A percentile compares a stretch with the other conserved stretches of the same genome.
These are phyloP conservation scores for Emergomyces pasteurianus DNA, from an alignment of 2,329 filamentous ascomycete genomes.

Conservation along the genomic window DNA sequence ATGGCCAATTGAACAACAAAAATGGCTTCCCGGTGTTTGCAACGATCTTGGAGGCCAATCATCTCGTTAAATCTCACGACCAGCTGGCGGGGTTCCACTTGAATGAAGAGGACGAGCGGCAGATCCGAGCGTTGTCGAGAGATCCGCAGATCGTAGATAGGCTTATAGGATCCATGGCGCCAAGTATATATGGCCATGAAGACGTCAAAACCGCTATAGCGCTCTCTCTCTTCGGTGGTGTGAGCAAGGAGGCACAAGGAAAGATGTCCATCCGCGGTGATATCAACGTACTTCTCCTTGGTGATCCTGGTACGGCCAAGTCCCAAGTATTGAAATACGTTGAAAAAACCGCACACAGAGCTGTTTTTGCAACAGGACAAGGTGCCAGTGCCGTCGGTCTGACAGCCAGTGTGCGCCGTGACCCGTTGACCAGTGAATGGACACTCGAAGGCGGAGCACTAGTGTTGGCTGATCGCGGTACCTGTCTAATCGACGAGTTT, in stretches of 20 bases:
- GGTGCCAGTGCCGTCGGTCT: conserved; percentile 95
- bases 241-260: conserved; percentile 81
- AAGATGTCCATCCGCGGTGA: conserved; percentile 87
- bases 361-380: conserved; percentile 95
- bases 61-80: conserved; percentile 92
- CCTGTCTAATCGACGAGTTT: conserved; percentile 95
- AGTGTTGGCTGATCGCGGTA: conserved; percentile 87
- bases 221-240: conserved; percentile 85
- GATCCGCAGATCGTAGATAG: conserved; percentile 90
- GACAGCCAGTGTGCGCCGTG: conserved; percentile 88
- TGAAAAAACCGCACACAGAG: conserved; percentile 91
- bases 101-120: conserved; percentile 86
- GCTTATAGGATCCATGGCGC: conserved; percentile 83
- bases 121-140: conserved; percentile 75
- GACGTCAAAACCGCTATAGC: conserved; percentile 97
- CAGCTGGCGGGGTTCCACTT: conserved; percentile 93
- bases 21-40: conserved; percentile 98
- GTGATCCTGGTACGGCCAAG: conserved; percentile 95
- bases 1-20: conserved; percentile 93
- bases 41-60: conserved; percentile 93
- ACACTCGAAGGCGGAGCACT: conserved; percentile 91
- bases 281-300: conserved; percentile 92
- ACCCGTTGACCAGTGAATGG: conserved; percentile 94
- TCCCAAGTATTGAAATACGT: conserved; percentile 96
- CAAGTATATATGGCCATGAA: conserved; percentile 91